Conservation (phyloP, 2,329 filamentous ascomycete species). For the Aspergillus glaucus region DNA sequence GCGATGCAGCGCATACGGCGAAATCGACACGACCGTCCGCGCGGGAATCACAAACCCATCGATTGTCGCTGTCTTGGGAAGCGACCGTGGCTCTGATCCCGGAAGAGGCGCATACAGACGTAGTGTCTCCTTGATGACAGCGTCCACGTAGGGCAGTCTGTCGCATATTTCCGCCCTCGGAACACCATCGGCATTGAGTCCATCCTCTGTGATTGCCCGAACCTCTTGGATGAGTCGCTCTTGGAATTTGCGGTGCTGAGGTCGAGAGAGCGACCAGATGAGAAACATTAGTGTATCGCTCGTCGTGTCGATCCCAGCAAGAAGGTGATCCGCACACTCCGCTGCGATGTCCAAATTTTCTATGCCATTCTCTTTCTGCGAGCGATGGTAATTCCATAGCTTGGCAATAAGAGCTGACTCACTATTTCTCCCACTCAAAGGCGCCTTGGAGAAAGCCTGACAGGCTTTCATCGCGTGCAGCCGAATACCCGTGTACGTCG, state of each 20-base stretch:
- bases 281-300: slow-evolving; percentile 48
- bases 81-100: slow-evolving; percentile 42
- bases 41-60: slow-evolving; percentile 28
- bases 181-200: slow-evolving; percentile 22
- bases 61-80: slow-evolving; percentile 24
- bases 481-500: slow-evolving; percentile 48
- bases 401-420: slow-evolving; percentile 29
- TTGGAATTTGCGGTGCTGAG: slow-evolving; percentile 39
- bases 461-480: slow-evolving; percentile 32
- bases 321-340: slow-evolving; percentile 49
- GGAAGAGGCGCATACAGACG: slow-evolving; percentile 47
- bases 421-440: slow-evolving; percentile 18
- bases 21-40: slow-evolving; percentile 27
- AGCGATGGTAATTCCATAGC: slow-evolving; percentile 32
- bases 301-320: slow-evolving; percentile 50
- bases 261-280: slow-evolving; percentile 45
- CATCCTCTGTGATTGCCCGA: slow-evolving; percentile 14
- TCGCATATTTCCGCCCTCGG: slow-evolving; percentile 33
- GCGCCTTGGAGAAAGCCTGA: slow-evolving; percentile 7
- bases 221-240: slow-evolving; percentile 42
- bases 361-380: slow-evolving; percentile 21
- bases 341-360: slow-evolving; percentile 46
- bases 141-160: slow-evolving; percentile 41
- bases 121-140: slow-evolving; percentile 47
- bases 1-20: slow-evolving; percentile 28